These are phyloP conservation scores for Ormosia semicastrata DNA, from an alignment of 306 rosid species.

Conservation along the genomic window DNA sequence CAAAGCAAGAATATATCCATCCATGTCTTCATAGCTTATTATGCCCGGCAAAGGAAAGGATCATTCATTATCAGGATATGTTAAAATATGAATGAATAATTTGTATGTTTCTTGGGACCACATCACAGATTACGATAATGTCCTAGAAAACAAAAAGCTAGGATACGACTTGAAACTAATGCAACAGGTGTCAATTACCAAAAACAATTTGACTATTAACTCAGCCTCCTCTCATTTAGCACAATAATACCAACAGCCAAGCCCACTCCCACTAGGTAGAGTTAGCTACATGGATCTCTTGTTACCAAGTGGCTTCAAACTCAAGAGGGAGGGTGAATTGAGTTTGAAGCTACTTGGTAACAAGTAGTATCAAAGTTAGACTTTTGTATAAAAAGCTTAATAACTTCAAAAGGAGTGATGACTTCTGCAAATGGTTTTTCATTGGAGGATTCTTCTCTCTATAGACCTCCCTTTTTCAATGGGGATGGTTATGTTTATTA, in stretches of 20 bases:
- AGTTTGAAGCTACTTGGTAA: too few relatives aligned
- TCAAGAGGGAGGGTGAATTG: too few relatives aligned
- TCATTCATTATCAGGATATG: too few relatives aligned
- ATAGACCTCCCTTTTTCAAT: too few relatives aligned
- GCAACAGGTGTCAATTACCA: not conserved
- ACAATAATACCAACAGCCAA: not conserved
- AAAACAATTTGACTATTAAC: not conserved
- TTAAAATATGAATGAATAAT: not conserved
- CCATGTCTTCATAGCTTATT: not conserved
- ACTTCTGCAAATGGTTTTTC: too few relatives aligned
- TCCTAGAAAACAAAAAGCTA: not conserved
- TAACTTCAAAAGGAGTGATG: too few relatives aligned
- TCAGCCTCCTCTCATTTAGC: not conserved
- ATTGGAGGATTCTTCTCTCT: too few relatives aligned
- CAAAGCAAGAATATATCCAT: not conserved
- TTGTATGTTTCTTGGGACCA: not conserved
- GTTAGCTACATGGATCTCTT: not conserved
- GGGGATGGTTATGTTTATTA: too few relatives aligned
- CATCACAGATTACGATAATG: not conserved
- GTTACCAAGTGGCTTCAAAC: too few relatives aligned
- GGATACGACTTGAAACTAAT: not conserved
- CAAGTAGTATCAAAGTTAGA: too few relatives aligned
- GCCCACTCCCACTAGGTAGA: not conserved
- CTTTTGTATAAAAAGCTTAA: too few relatives aligned
- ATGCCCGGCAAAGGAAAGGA: not conserved